A percentile compares a stretch with the other conserved stretches of the same genome.
Conservation (phyloP, 176 grass and related monocot species). For the Pontederia paniculata region DNA sequence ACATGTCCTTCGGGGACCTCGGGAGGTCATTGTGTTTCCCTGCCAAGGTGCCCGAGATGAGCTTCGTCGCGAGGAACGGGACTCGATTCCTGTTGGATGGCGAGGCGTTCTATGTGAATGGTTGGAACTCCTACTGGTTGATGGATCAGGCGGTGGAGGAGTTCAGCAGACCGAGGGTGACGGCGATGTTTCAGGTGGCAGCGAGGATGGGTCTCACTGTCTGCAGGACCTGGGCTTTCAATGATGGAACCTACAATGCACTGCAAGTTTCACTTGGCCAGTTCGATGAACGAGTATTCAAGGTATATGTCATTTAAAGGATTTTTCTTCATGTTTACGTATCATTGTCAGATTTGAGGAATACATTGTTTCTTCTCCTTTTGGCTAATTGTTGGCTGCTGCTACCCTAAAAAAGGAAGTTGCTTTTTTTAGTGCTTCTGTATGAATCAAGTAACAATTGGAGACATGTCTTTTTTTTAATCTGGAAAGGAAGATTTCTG, state of each 20-base stretch:
- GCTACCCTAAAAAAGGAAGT: too few species aligned
- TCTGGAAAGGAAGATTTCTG: too few species aligned
- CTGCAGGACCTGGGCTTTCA: conserved; percentile 94
- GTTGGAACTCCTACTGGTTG: conserved; percentile 99
- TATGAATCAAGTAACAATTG: too few species aligned
- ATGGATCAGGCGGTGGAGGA: conserved; percentile 89
- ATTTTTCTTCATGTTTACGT: too few species aligned
- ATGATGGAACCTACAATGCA: conserved; percentile 88
- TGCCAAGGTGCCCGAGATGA: conserved; percentile 11
- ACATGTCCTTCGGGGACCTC: conserved; percentile 57
- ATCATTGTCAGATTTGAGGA: too few species aligned
- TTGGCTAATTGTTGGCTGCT: too few species aligned
- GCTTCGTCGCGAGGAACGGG: conserved; percentile 68
- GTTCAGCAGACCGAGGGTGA: conserved; percentile 38
- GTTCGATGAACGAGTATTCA: conserved; percentile 84
- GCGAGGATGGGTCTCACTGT: conserved; percentile 83
- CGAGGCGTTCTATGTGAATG: conserved; percentile 67
- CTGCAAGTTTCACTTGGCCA: conserved; percentile 59
- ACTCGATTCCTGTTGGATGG: conserved; percentile 46
- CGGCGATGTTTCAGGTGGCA: conserved; percentile 37
- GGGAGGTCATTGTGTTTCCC: conserved; percentile 16
- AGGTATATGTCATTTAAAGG: conserved; percentile 18
- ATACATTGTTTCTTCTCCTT: too few species aligned
- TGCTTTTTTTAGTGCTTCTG: too few species aligned
- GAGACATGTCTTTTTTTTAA: too few species aligned